Evolutionary conservation across 805 yeast genomes (phyloP).

Genomic region (Starmera pachycereana): DNA sequence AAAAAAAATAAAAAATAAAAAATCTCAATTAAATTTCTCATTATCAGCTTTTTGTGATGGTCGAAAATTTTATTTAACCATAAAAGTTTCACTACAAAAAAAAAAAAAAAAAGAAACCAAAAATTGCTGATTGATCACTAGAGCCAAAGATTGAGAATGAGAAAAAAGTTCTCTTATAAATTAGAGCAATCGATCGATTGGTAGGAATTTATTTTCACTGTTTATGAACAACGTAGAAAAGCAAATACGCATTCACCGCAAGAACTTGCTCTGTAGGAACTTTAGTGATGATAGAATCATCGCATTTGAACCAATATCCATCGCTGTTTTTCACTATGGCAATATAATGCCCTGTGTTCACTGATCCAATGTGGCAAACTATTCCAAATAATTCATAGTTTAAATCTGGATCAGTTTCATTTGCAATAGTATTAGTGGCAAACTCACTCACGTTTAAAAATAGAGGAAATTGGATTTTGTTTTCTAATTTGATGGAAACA

Average conservation of each 20-base stretch:
- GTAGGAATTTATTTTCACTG: not conserved
- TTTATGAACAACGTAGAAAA: conserved; percentile 47
- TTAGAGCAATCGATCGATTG: too few relatives aligned
- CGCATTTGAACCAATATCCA: conserved; percentile 84
- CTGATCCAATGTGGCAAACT: conserved; percentile 84
- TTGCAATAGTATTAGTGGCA: conserved; percentile 10
- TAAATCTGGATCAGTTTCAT: conserved; percentile 23
- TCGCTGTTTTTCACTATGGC: conserved; percentile 63
- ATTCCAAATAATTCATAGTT: conserved; percentile 79
- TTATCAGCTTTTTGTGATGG: too few relatives aligned
- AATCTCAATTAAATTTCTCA: too few relatives aligned
- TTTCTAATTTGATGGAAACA: conserved; percentile 54
- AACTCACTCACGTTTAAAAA: conserved; percentile 65
- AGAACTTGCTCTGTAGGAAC: conserved; percentile 57
- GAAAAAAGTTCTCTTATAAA: too few relatives aligned
- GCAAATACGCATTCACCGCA: conserved; percentile 66
- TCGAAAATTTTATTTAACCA: too few relatives aligned
- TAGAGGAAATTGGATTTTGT: conserved; percentile 62
- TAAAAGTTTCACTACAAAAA: too few relatives aligned
- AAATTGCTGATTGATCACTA: too few relatives aligned
- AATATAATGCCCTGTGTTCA: conserved; percentile 92
- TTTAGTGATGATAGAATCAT: conserved; percentile 73
- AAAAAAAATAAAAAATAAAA: too few relatives aligned
- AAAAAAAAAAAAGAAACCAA: too few relatives aligned
- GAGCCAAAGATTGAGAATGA: too few relatives aligned